A percentile compares a stretch with the other conserved stretches of the same genome.
Evolutionary conservation across 257 asterid genomes (phyloP).

Genomic region (Petunia axillaris): DNA sequence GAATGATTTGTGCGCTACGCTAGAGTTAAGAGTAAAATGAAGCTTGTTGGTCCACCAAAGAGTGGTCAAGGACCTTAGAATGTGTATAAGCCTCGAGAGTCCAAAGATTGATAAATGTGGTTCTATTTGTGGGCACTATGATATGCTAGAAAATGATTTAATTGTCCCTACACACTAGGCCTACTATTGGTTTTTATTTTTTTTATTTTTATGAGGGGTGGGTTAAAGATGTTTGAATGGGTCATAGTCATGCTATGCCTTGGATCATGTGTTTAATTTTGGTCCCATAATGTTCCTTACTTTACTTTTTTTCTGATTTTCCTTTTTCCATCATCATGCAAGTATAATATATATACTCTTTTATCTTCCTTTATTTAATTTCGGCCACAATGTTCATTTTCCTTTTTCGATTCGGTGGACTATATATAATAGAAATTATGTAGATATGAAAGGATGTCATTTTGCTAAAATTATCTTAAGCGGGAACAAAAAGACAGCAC

Average conservation of each 20-base stretch:
- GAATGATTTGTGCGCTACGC: background rate
- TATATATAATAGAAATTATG: no score
- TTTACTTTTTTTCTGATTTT: constrained; percentile 26
- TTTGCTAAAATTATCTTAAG: no score
- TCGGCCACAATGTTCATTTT: background rate
- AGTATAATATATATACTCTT: background rate
- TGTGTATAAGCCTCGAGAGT: background rate
- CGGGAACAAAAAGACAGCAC: no score
- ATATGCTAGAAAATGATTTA: background rate
- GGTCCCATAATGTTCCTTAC: constrained; percentile 63
- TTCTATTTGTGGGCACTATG: constrained; percentile 18
- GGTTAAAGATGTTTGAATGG: background rate
- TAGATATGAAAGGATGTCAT: no score
- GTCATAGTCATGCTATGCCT: constrained; percentile 32
- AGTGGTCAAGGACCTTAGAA: constrained; percentile 13
- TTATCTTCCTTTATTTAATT: background rate
- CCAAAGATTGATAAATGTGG: background rate
- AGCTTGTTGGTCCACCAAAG: constrained; percentile 6
- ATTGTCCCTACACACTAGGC: background rate
- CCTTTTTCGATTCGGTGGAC: background rate
- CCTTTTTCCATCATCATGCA: background rate
- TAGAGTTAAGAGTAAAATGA: background rate
- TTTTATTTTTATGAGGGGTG: background rate
- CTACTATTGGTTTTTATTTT: no score
- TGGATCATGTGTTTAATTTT: constrained; percentile 87